Base-by-base conservation (phyloP, 2,329 filamentous ascomycete genomes). In the Aspergillus vadensis region DNA sequence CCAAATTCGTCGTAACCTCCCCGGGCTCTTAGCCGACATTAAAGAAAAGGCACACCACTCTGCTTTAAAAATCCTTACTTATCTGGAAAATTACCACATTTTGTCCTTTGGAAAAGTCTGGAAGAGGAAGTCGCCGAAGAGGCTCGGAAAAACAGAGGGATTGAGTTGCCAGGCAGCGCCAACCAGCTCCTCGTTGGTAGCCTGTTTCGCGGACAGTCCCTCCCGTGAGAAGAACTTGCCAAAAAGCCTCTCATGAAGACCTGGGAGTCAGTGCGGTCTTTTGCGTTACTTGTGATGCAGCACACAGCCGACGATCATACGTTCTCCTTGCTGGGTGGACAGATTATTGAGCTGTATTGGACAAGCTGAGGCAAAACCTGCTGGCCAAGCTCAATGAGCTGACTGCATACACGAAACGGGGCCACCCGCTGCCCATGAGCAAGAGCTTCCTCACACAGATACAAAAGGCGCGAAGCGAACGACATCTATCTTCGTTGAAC, bases 1-100 rank as follows among this genome's bases (percentile, higher is more conserved):
- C 3, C 69, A 72, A 19, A 62, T 71, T 8, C 62, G 69, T 6
- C 61, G 55, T 0, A 71, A 75, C 32, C 66, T 79, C 9, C 74
- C 77, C 0, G 65, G 52, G 30, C 2, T 83, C 67, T 65, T 81
- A 66, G 48, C 67, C 60, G 73, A 78, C 39, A 63, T 79, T 62
- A 47, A 77, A 58, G 30, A 61, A 66, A 63, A 74, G 66, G 55
- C 72, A 7, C 1, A 2, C 2, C 5, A 27, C 2, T 2, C 6
- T 3, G 1, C 25, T 12, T 12, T 5, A 12, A 14, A 15, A 8
- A 15, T 2, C 65, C 62, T 0, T 70, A 69, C 17, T 57, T 68
- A 54, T 38, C 60, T 1, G 30, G 15, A 4, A 69, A 64, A 67
- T 39, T 9, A 0, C 61, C 62, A 2, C 17, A 60, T 3, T 54